Percentiles rank a stretch among this genome's conserved stretches.
Conservation (phyloP, 2,329 filamentous ascomycete species). For the Trichoderma oligosporum region DNA sequence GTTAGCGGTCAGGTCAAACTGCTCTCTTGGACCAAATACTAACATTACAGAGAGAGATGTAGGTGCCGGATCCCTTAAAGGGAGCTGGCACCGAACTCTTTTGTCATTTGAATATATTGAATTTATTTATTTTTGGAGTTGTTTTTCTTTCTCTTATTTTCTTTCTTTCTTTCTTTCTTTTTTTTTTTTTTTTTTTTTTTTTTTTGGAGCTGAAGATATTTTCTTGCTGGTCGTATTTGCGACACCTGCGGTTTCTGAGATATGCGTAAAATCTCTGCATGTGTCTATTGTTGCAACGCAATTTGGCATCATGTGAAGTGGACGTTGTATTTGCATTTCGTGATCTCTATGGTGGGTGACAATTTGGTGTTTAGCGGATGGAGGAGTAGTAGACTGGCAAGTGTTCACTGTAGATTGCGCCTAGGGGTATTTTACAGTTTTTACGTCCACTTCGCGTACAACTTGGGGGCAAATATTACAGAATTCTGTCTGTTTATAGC, state of each 20-base stretch:
- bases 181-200: background rate
- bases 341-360: background rate
- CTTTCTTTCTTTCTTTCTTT: background rate
- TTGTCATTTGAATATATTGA: background rate
- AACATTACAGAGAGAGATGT: background rate
- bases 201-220: background rate
- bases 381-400: too few relatives aligned
- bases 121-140: background rate
- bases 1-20: background rate
- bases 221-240: too few relatives aligned
- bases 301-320: background rate
- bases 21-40: background rate
- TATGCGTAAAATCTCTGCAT: too few relatives aligned
- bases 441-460: too few relatives aligned
- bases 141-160: background rate
- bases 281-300: background rate
- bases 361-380: background rate
- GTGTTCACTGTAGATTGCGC: too few relatives aligned
- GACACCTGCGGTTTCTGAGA: too few relatives aligned
- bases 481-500: too few relatives aligned
- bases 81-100: constrained; percentile 5
- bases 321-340: background rate
- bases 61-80: background rate
- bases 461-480: too few relatives aligned
- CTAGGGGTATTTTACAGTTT: too few relatives aligned